phyloP scores from a whole-genome alignment of 192 early-diverging fungal species.

The Linnemannia exigua region DNA sequence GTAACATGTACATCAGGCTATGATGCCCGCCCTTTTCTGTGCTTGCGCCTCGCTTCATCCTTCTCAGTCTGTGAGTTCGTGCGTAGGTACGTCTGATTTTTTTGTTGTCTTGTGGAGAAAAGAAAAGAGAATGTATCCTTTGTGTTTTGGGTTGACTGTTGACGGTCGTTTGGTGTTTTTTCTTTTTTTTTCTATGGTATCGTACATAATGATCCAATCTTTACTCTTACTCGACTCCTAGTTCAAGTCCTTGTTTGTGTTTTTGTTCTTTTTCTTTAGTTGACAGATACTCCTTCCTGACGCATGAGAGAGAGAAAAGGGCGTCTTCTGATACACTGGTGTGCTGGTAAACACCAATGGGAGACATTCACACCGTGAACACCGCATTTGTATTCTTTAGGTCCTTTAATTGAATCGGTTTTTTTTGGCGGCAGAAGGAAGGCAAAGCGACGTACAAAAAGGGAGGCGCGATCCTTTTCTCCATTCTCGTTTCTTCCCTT shows the following conservation, averaged over 20 bases:
- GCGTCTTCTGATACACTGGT: not conserved
- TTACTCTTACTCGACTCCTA: not conserved
- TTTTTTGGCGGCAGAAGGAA: slow-evolving; percentile 2
- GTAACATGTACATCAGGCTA: not conserved
- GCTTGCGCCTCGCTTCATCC: not conserved
- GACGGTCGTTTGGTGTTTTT: not conserved
- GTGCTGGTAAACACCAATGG: not conserved
- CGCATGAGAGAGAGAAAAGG: slow-evolving; percentile 1
- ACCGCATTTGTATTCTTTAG: not conserved
- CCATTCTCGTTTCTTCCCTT: not conserved
- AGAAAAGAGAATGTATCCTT: not conserved
- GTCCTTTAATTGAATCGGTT: not conserved
- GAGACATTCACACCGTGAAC: not conserved
- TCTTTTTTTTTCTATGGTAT: not conserved
- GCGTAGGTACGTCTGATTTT: not conserved
- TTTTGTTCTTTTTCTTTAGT: not conserved
- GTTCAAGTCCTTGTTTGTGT: not conserved
- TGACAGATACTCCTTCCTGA: not conserved
- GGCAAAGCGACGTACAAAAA: not conserved
- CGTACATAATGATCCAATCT: too few relatives aligned
- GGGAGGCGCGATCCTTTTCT: slow-evolving; percentile 4
- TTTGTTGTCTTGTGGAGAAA: not conserved
- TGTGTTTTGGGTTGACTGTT: not conserved
- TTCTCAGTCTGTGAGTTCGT: not conserved
- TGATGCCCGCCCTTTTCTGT: not conserved